Conservation (phyloP, 495 filamentous ascomycete genomes). For the Penicillium parvum region DNA sequence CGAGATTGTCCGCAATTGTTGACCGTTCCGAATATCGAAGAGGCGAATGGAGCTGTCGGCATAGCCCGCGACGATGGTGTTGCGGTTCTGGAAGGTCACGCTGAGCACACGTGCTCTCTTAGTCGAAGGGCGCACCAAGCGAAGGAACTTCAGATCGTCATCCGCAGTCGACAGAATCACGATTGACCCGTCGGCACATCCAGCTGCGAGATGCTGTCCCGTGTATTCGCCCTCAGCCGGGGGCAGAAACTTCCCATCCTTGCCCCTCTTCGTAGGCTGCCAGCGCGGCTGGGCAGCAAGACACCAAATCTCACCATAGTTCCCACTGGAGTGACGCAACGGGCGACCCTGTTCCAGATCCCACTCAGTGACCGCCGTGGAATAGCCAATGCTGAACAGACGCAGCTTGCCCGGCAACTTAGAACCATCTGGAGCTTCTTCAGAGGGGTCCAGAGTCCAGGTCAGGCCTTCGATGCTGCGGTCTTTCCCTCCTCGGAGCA, state of each 20-base stretch:
- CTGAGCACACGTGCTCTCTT: constrained; percentile 85
- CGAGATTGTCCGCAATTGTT: constrained; percentile 72
- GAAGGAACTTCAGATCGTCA: constrained; percentile 67
- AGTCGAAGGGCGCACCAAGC: constrained; percentile 64
- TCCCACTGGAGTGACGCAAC: constrained; percentile 77
- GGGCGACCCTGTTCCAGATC: constrained; percentile 73
- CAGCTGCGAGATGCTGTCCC: constrained; percentile 75
- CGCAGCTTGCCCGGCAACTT: constrained; percentile 68
- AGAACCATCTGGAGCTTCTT: constrained; percentile 56
- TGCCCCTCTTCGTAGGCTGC: constrained; percentile 34
- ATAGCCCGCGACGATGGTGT: constrained; percentile 82
- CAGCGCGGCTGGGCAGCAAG: constrained; percentile 77
- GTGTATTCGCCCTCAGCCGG: constrained; percentile 42
- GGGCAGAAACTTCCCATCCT: constrained; percentile 29
- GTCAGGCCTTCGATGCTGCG: constrained; percentile 83
- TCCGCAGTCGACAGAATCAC: constrained; percentile 82
- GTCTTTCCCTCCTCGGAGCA: constrained; percentile 78
- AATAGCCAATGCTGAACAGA: constrained; percentile 95
- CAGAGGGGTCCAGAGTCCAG: constrained; percentile 85
- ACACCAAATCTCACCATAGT: constrained; percentile 96
- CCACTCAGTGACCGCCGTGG: constrained; percentile 90
- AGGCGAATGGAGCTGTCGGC: constrained; percentile 88
- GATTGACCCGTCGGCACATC: constrained; percentile 88
- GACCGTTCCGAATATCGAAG: constrained; percentile 77
- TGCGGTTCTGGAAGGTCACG: constrained; percentile 78